Evolutionary conservation across 176 grass and related monocot species (phyloP).

Genomic region (Triticum turgidum): DNA sequence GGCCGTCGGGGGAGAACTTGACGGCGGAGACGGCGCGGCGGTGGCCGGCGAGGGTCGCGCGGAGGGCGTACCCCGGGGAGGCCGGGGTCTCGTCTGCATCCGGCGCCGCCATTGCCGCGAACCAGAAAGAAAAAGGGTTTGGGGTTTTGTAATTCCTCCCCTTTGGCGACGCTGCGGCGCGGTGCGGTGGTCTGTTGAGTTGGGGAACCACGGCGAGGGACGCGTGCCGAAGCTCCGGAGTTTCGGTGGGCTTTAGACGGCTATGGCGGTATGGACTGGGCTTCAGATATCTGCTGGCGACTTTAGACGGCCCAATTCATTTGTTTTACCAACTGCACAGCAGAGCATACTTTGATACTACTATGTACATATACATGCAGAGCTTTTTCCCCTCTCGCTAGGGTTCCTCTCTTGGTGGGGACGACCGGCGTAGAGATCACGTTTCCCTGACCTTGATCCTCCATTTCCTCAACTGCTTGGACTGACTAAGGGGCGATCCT

Average conservation of each 20-base stretch:
- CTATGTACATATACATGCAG: no score
- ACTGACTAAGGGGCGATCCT: no score
- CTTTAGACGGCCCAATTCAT: neutral
- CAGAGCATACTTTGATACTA: neutral
- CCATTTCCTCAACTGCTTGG: no score
- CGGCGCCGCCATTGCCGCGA: slow-evolving; percentile 36
- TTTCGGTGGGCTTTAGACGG: neutral
- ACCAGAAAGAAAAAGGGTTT: slow-evolving; percentile 6
- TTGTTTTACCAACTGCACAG: neutral
- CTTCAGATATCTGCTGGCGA: neutral
- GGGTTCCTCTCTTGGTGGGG: no score
- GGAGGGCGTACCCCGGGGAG: slow-evolving; percentile 55
- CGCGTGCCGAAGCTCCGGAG: neutral
- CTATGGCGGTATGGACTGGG: neutral
- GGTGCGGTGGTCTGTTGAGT: neutral
- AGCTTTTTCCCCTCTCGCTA: no score
- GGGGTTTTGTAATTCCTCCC: slow-evolving; percentile 34
- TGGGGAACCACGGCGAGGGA: neutral
- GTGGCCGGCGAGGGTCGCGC: slow-evolving; percentile 62
- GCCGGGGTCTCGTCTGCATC: slow-evolving; percentile 19
- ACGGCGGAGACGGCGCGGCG: slow-evolving; percentile 66
- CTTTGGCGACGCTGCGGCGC: neutral
- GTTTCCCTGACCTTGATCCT: no score
- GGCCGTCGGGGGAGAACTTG: slow-evolving; percentile 88
- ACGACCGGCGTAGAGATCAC: no score